phyloP scores from a whole-genome alignment of 148 eudicot genomes.

The Silene latifolia region DNA sequence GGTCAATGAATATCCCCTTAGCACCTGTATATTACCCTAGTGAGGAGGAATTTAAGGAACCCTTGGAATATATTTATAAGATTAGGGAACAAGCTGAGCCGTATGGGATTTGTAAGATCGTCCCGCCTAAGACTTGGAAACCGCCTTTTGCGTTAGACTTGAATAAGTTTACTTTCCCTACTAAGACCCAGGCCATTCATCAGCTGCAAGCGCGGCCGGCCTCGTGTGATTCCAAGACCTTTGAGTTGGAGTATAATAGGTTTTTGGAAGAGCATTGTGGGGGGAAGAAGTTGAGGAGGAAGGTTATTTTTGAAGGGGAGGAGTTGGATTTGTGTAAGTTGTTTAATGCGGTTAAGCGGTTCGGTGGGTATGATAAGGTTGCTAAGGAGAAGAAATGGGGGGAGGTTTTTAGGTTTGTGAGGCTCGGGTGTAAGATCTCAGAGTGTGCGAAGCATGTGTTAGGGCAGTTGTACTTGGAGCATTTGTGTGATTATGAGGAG shows the following conservation, averaged over 20 bases:
- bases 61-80: constrained; percentile 73
- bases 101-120: constrained; percentile 89
- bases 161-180: constrained; percentile 63
- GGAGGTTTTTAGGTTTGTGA: constrained; percentile 71
- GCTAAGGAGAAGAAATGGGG: constrained; percentile 91
- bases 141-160: constrained; percentile 82
- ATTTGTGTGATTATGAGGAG: constrained; percentile 85
- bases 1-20: constrained; percentile 47
- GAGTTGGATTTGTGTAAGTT: constrained; percentile 89
- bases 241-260: constrained; percentile 79
- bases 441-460: constrained; percentile 90
- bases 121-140: constrained; percentile 88
- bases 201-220: constrained; percentile 83
- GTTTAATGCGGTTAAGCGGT: constrained; percentile 88
- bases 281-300: constrained; percentile 64
- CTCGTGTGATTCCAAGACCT: constrained; percentile 85
- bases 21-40: constrained; percentile 88
- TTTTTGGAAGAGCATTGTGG: constrained; percentile 77
- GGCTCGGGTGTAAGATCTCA: constrained; percentile 56
- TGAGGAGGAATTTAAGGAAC: constrained; percentile 94
- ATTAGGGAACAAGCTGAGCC: constrained; percentile 90
- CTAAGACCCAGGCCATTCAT: constrained; percentile 91
- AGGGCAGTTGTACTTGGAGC: constrained; percentile 69
- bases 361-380: constrained; percentile 89
- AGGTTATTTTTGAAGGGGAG: constrained; percentile 87